Base-by-base conservation (phyloP, 192 early-diverging fungal genomes). In the Dimargaris xerosporica region DNA sequence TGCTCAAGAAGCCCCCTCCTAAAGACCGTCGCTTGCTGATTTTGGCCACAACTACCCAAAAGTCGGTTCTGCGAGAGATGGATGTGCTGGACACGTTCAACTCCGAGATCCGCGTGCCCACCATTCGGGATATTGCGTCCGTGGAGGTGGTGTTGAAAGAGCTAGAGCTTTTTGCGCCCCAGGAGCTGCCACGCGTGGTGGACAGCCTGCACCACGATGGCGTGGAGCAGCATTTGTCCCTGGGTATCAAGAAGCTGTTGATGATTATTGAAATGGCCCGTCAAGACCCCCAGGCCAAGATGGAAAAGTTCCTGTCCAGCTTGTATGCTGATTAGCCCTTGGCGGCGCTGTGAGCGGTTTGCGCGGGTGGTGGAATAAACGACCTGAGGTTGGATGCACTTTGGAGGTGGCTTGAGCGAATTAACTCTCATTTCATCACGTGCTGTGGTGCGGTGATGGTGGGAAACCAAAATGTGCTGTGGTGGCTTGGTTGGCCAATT, bases 171-270 rank as follows among this genome's bases (percentile, higher is more conserved):
- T 98, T 93, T 68, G 75, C 66, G 34, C 80, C 82, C 46, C 60
- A 76, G 16, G 92, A 94, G n/a, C 73, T 79, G 23, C 62, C 66
- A 31, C 59, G 63, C 9, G 79, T 83, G 15, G 69, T 90, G 26
- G 63, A 70, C 2, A 72, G 65, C 31, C 71, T 96, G 43, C 62
- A 65, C 31, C 68, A 72, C 46, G 70, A 72, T 16, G 76, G 80
- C 10, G 68, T 83, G 21, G 79, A 82, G 46, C 66, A 73, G 23
- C 69, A 78, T 25, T 69, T 96, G 30, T 76, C 82, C 29, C 82
- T 97, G 45, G 87, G 89, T 6, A 80, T 99, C 69, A 99, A 99
- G 77, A 93, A 88, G 65, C 71, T 99, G 51, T 69, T 99, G 60
- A 85, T 91, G 81, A 80, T 90, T 19, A 77, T 86, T 31, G 96